Evolutionary conservation across 257 asterid species (phyloP).

Genomic region (Fraxinus excelsior): DNA sequence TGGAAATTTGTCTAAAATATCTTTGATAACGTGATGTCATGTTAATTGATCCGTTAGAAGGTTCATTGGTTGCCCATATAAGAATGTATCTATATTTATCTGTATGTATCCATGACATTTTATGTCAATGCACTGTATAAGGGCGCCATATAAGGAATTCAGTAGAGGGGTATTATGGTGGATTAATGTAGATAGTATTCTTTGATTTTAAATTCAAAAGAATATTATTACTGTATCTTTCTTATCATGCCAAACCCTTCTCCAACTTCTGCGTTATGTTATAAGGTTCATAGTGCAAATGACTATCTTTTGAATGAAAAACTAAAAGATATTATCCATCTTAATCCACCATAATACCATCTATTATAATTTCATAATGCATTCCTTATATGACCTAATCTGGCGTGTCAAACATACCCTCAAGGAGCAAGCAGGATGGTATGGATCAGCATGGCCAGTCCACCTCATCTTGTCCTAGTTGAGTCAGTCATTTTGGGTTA

Average conservation of each 20-base stretch:
- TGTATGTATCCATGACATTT: background rate
- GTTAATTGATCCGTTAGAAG: background rate
- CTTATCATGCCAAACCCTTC: background rate
- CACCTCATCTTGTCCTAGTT: background rate
- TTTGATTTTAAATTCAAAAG: background rate
- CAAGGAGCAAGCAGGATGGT: background rate
- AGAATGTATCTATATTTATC: background rate
- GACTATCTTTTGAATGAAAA: background rate
- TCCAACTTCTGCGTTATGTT: background rate
- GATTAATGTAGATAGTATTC: background rate
- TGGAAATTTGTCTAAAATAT: background rate
- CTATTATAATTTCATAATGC: background rate
- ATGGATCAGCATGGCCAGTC: background rate
- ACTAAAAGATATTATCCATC: background rate
- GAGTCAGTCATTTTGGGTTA: background rate
- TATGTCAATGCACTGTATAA: background rate
- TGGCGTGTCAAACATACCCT: background rate
- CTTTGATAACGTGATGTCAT: background rate
- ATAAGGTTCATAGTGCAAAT: background rate
- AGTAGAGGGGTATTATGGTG: background rate
- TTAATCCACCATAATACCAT: background rate
- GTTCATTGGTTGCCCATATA: background rate
- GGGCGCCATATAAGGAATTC: background rate
- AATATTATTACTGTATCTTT: background rate
- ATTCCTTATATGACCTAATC: background rate